A percentile compares a stretch with the other conserved stretches of the same genome.
phyloP scores from a whole-genome alignment of 768 basidiomycete genomes.

The Termitomyces sp. region DNA sequence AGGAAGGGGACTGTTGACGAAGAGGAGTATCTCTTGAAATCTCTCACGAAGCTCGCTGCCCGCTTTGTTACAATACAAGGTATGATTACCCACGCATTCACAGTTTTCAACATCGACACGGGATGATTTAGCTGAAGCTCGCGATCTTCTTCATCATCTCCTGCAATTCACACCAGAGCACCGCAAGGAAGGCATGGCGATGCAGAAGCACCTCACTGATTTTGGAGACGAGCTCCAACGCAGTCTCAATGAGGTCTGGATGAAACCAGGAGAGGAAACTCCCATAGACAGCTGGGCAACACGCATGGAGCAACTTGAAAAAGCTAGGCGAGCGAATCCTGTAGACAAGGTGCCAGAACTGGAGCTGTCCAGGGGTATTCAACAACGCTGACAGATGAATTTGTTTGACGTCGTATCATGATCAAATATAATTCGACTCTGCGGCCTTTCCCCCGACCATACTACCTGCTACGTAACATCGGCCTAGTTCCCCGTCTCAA shows the following conservation, averaged over 20 bases:
- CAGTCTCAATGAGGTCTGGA: conserved; percentile 70
- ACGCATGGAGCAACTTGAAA: conserved; percentile 52
- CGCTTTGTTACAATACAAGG: conserved; percentile 61
- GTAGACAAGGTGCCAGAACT: conserved; percentile 51
- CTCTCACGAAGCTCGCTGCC: conserved; percentile 68
- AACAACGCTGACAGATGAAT: conserved; percentile 38
- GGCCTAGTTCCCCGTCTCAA: no score
- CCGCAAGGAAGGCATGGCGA: conserved; percentile 51
- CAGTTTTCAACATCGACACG: not conserved
- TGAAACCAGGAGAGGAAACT: conserved; percentile 28
- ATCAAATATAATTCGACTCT: not conserved
- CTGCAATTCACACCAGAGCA: conserved; percentile 66
- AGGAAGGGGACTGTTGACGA: conserved; percentile 94
- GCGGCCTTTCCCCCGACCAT: not conserved
- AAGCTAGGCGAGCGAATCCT: conserved; percentile 39
- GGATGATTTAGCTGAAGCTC: conserved; percentile 52
- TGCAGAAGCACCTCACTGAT: conserved; percentile 55
- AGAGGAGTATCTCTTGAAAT: conserved; percentile 88
- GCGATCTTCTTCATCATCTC: conserved; percentile 70
- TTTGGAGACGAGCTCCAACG: conserved; percentile 55
- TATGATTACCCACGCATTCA: conserved; percentile 23
- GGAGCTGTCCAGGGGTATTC: conserved; percentile 24
- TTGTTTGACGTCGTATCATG: conserved; percentile 27
- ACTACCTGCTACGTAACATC: not conserved
- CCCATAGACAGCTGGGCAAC: conserved; percentile 42